Conservation (phyloP, 225 moss, liverwort and hornwort species). For the Asterella californica region DNA sequence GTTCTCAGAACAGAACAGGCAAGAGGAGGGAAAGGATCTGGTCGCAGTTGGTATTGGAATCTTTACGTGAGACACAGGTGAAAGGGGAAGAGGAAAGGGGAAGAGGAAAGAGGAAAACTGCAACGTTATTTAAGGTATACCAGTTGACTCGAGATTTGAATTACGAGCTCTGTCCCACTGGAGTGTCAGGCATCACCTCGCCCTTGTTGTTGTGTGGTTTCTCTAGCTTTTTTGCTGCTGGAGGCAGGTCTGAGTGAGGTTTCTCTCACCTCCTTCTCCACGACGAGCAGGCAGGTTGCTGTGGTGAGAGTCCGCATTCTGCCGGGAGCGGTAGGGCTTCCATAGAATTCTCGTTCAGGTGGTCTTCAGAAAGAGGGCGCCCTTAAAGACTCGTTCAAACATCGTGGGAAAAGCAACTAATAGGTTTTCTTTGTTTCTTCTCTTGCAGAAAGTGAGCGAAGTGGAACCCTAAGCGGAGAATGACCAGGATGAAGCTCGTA, state of each 20-base stretch:
- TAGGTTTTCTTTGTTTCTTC: neutral
- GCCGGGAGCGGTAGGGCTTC: neutral
- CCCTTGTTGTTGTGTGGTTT: neutral
- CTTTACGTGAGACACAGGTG: neutral
- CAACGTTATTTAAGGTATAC: neutral
- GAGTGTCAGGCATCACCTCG: neutral
- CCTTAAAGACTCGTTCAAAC: too few species aligned
- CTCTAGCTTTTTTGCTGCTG: too few species aligned
- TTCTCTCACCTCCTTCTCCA: too few species aligned
- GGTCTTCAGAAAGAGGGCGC: too few species aligned
- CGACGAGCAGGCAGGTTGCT: neutral
- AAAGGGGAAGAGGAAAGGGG: neutral
- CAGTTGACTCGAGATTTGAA: neutral
- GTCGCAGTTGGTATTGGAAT: neutral
- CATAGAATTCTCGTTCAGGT: neutral
- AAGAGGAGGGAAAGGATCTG: neutral
- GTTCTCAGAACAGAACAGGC: neutral
- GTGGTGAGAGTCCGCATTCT: neutral
- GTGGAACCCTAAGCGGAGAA: neutral
- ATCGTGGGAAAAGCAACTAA: neutral
- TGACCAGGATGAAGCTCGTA: constrained; percentile 13
- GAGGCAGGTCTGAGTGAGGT: too few species aligned
- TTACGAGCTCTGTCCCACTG: neutral
- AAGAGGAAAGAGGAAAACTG: too few species aligned
- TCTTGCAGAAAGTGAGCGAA: neutral